A percentile compares a stretch with the other conserved stretches of the same genome.
Conservation (phyloP, 164 flowering plant genomes). For the Platanus orientalis region DNA sequence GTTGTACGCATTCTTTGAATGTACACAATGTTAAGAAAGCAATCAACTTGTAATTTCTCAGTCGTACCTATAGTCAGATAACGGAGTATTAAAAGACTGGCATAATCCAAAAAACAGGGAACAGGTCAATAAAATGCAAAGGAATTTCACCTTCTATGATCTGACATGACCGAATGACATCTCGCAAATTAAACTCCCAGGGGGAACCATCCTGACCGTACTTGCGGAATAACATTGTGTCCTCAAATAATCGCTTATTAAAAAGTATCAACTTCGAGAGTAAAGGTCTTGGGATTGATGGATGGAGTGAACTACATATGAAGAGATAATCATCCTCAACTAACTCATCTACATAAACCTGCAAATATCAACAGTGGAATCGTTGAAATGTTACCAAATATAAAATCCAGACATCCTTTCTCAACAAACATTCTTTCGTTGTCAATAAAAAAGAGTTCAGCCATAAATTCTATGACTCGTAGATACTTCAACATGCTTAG, state of each 20-base stretch:
- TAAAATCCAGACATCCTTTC: no score
- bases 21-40: slow-evolving; percentile 68
- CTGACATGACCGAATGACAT: slow-evolving; percentile 88
- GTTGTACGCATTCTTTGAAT: slow-evolving; percentile 91
- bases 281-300: slow-evolving; percentile 42
- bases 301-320: slow-evolving; percentile 74
- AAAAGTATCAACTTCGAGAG: slow-evolving; percentile 64
- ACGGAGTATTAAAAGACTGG: slow-evolving; percentile 8
- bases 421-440: no score
- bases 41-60: slow-evolving; percentile 33
- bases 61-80: slow-evolving; percentile 46
- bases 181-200: slow-evolving; percentile 99
- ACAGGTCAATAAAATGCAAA: neutral
- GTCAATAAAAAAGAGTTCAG: no score
- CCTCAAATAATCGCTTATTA: slow-evolving; percentile 68
- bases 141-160: slow-evolving; percentile 56
- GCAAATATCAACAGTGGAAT: slow-evolving; percentile 20
- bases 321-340: slow-evolving; percentile 70
- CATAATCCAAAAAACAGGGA: neutral
- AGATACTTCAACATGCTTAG: no score
- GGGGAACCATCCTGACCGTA: slow-evolving; percentile 90
- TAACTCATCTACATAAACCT: slow-evolving; percentile 95
- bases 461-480: no score
- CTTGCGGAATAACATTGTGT: slow-evolving; percentile 61
- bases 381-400: no score